Percentiles rank a stretch among this genome's conserved stretches.
These are phyloP conservation scores for Dactylellina cionopaga DNA, from an alignment of 2,329 filamentous ascomycete genomes.

Conservation along the genomic window DNA sequence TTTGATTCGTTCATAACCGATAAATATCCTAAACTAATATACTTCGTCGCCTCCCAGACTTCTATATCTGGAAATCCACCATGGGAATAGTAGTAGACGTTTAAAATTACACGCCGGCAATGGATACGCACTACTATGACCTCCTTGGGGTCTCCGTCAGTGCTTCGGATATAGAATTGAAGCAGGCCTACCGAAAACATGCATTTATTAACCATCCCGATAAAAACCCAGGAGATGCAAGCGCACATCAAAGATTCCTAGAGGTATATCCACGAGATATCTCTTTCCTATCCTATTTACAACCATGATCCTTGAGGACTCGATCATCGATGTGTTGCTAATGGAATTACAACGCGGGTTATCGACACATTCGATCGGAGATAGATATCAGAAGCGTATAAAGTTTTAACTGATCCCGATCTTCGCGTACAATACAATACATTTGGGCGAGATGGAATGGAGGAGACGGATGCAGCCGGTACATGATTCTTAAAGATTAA, in stretches of 20 bases:
- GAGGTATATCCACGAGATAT: constrained; percentile 13
- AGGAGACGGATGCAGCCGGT: constrained; percentile 19
- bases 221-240: constrained; percentile 25
- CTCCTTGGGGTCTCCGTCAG: constrained; percentile 7
- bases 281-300: not conserved
- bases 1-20: too few relatives aligned
- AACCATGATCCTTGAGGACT: not conserved
- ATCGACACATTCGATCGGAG: not conserved
- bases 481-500: too few relatives aligned
- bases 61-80: too few relatives aligned
- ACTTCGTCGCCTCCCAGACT: too few relatives aligned
- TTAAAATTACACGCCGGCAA: not conserved
- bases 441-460: constrained; percentile 18
- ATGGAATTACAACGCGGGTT: constrained; percentile 19
- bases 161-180: constrained; percentile 29
- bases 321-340: constrained; percentile 36
- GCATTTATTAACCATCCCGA: constrained; percentile 38
- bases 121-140: constrained; percentile 44
- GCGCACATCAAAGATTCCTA: constrained; percentile 25
- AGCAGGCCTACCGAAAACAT: constrained; percentile 33
- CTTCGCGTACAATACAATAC: constrained; percentile 30
- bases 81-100: too few relatives aligned
- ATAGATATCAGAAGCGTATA: constrained; percentile 36
- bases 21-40: too few relatives aligned
- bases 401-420: constrained; percentile 17